Conservation (phyloP, 1,284 basidiomycete genomes). For the Leccinum variabile region DNA sequence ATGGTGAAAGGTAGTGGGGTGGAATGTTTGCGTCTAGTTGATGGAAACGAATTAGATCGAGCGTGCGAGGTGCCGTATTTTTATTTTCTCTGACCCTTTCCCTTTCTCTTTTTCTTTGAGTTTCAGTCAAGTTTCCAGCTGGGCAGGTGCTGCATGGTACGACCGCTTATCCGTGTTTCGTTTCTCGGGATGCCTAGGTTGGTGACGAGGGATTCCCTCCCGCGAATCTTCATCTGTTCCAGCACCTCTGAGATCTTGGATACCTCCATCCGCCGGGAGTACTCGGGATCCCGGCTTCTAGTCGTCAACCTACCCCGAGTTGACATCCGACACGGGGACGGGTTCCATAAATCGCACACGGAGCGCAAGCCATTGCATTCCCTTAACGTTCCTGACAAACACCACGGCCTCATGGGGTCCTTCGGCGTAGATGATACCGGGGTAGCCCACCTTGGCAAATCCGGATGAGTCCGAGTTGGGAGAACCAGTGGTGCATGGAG, state of each 20-base stretch:
- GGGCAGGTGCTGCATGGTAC: background rate
- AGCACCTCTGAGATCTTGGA: conserved; percentile 71
- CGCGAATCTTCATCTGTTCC: conserved; percentile 59
- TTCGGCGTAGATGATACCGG: conserved; percentile 70
- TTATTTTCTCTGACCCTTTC: background rate
- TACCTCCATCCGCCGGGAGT: conserved; percentile 51
- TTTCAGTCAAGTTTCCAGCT: background rate
- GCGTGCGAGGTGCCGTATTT: no score
- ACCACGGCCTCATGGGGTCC: conserved; percentile 55
- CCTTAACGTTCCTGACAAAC: conserved; percentile 66
- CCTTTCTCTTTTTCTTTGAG: conserved; percentile 1
- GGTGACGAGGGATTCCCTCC: conserved; percentile 55
- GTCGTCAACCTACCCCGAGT: no score
- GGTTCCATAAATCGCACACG: conserved; percentile 45
- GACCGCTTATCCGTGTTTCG: background rate
- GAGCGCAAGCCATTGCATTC: conserved; percentile 78
- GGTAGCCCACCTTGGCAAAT: conserved; percentile 74
- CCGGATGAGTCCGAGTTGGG: conserved; percentile 54
- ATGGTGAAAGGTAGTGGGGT: no score
- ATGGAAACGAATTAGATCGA: no score
- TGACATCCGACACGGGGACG: background rate
- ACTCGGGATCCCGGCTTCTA: background rate
- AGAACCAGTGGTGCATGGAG: conserved; percentile 58
- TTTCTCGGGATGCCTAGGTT: conserved; percentile 56
- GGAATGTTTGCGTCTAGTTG: no score